Evolutionary conservation across 306 rosid genomes (phyloP).

Genomic region (Aeschynomene evenia): DNA sequence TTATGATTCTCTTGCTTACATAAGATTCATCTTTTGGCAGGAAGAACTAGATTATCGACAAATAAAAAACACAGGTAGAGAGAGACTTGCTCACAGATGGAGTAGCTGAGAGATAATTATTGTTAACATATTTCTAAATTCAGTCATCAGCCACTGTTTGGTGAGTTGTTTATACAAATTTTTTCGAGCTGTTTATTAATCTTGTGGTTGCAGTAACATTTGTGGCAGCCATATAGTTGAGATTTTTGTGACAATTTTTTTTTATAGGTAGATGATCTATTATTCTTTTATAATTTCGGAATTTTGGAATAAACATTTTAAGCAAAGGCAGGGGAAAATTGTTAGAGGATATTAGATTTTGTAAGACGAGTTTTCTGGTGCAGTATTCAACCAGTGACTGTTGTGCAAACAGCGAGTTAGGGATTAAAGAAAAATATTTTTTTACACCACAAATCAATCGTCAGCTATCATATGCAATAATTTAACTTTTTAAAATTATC

Average conservation of each 20-base stretch:
- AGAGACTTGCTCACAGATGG: not conserved
- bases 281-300: not conserved
- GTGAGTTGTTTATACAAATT: not conserved
- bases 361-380: too few relatives aligned
- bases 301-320: too few relatives aligned
- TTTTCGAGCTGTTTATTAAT: not conserved
- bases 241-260: not conserved
- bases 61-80: constrained; percentile 18
- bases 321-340: too few relatives aligned
- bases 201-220: not conserved
- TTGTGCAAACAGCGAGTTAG: too few relatives aligned
- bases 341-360: too few relatives aligned
- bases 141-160: not conserved
- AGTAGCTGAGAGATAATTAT: not conserved
- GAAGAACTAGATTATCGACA: constrained; percentile 16
- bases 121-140: not conserved
- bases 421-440: too few relatives aligned
- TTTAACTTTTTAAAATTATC: too few relatives aligned
- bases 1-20: not conserved
- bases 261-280: not conserved
- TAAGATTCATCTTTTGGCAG: constrained; percentile 19
- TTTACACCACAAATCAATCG: too few relatives aligned
- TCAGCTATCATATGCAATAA: too few relatives aligned
- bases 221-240: not conserved
- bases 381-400: too few relatives aligned